phyloP scores from a whole-genome alignment of 1,284 basidiomycete genomes.

The Ceratobasidium papillatum region DNA sequence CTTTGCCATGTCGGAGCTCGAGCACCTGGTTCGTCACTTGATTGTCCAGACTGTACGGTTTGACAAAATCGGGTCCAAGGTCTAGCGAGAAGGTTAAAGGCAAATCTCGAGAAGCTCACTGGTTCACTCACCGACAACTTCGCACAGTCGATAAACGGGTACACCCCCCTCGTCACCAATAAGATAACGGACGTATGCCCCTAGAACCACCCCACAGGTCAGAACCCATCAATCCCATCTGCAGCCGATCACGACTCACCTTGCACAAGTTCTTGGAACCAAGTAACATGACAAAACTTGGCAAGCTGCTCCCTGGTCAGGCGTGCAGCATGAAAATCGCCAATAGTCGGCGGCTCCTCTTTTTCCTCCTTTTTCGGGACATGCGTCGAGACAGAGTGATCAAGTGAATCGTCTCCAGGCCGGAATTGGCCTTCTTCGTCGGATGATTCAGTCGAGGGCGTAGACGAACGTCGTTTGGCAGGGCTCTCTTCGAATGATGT shows the following conservation, averaged over 20 bases:
- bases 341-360: constrained; percentile 63
- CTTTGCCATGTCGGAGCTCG: constrained; percentile 75
- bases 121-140: constrained; percentile 69
- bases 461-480: constrained; percentile 44
- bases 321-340: constrained; percentile 66
- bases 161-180: constrained; percentile 65
- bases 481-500: constrained; percentile 43
- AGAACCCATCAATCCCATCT: neutral
- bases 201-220: constrained; percentile 56
- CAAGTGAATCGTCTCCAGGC: constrained; percentile 67
- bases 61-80: constrained; percentile 61
- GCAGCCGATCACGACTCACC: constrained; percentile 56
- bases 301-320: constrained; percentile 71
- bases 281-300: constrained; percentile 71
- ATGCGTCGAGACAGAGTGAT: constrained; percentile 53
- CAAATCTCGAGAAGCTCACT: constrained; percentile 41
- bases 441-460: constrained; percentile 63
- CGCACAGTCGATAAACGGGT: constrained; percentile 84
- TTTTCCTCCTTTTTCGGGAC: constrained; percentile 51
- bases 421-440: constrained; percentile 75
- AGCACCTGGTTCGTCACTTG: constrained; percentile 69
- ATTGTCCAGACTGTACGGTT: constrained; percentile 79
- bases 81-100: constrained; percentile 52
- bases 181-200: constrained; percentile 81
- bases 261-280: constrained; percentile 80